Evolutionary conservation across 768 basidiomycete genomes (phyloP).

Genomic region (Amanita exitialis): DNA sequence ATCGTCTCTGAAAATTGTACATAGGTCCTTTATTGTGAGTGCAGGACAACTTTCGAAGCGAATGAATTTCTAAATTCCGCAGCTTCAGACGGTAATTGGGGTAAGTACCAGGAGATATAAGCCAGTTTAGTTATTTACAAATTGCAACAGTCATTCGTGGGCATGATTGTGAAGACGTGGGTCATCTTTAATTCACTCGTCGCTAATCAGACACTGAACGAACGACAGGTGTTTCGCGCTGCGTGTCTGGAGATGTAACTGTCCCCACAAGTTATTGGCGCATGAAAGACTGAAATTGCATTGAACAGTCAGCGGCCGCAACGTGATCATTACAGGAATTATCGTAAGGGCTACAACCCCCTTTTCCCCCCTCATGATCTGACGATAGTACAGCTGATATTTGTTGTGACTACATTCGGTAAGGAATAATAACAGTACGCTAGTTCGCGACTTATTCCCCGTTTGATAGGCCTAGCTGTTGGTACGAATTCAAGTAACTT

Average conservation of each 20-base stretch:
- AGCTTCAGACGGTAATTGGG: constrained; percentile 23
- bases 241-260: constrained; percentile 54
- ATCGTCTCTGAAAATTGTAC: not conserved
- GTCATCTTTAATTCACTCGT: constrained; percentile 11
- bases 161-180: constrained; percentile 45
- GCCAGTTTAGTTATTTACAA: not conserved
- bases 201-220: not conserved
- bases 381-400: constrained; percentile 21
- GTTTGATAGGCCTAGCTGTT: constrained; percentile 21
- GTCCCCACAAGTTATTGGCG: not conserved
- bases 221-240: constrained; percentile 38
- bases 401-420: constrained; percentile 37
- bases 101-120: constrained; percentile 16
- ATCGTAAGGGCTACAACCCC: constrained; percentile 27
- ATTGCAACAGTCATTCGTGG: constrained; percentile 29
- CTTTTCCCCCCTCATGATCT: not conserved
- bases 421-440: constrained; percentile 6
- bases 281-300: constrained; percentile 2
- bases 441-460: not conserved
- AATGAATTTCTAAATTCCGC: not conserved
- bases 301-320: constrained; percentile 42
- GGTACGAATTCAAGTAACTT: constrained; percentile 17
- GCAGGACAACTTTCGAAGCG: not conserved
- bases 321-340: constrained; percentile 30
- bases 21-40: constrained; percentile 20